These are phyloP conservation scores for Suillus weaverae DNA, from an alignment of 768 basidiomycete species.

Conservation along the genomic window DNA sequence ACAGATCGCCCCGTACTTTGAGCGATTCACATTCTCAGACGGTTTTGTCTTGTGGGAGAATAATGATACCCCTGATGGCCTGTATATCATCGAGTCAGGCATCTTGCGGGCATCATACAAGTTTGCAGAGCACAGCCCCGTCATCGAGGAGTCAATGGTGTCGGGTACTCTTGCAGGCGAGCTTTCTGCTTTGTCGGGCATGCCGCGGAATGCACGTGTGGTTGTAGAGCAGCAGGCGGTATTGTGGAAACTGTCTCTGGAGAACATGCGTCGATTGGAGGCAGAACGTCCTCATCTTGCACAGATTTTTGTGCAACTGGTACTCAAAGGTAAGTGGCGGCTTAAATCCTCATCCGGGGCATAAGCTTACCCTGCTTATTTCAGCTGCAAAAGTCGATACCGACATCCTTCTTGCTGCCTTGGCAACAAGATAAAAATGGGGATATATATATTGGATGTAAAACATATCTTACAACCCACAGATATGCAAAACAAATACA, in stretches of 20 bases:
- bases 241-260: conserved; percentile 76
- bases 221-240: conserved; percentile 75
- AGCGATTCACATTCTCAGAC: conserved; percentile 53
- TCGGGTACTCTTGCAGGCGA: conserved; percentile 92
- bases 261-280: conserved; percentile 62
- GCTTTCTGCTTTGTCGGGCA: conserved; percentile 76
- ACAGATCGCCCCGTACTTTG: conserved; percentile 71
- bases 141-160: conserved; percentile 89
- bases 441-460: neutral
- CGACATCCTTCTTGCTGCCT: conserved; percentile 58
- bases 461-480: neutral
- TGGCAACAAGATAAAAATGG: conserved; percentile 41
- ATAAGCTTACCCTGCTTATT: neutral
- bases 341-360: neutral
- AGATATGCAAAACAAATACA: conserved; percentile 4
- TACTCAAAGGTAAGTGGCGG: conserved; percentile 64
- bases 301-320: conserved; percentile 61
- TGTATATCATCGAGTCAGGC: conserved; percentile 89
- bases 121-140: conserved; percentile 66
- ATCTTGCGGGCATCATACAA: conserved; percentile 80
- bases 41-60: conserved; percentile 74
- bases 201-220: conserved; percentile 83
- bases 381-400: conserved; percentile 66
- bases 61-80: conserved; percentile 73
- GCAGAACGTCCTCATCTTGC: conserved; percentile 66